These are phyloP conservation scores for Mycosphaerelloides madeirae DNA, from an alignment of 2,329 filamentous ascomycete genomes.

Conservation along the genomic window DNA sequence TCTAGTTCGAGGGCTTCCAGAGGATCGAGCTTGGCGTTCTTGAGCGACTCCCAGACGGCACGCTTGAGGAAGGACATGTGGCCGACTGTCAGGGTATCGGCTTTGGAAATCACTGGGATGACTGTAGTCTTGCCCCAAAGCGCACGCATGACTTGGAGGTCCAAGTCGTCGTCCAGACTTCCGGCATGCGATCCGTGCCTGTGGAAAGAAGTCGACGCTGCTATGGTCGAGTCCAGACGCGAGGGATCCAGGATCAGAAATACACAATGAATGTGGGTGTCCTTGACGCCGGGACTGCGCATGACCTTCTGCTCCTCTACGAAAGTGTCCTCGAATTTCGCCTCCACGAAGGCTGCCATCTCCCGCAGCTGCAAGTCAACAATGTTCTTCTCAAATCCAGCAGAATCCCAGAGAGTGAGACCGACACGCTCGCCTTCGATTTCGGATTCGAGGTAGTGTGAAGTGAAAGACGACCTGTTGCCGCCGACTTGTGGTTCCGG, in stretches of 20 bases:
- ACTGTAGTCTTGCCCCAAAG: slow-evolving; percentile 92
- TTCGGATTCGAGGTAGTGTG: slow-evolving; percentile 89
- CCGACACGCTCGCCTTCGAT: slow-evolving; percentile 89
- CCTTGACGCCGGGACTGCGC: slow-evolving; percentile 83
- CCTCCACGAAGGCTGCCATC: slow-evolving; percentile 88
- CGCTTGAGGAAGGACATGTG: slow-evolving; percentile 93
- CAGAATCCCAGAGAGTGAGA: slow-evolving; percentile 92
- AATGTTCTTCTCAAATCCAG: slow-evolving; percentile 88
- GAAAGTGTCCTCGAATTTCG: slow-evolving; percentile 97
- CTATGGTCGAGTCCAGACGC: slow-evolving; percentile 67
- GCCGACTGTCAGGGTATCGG: slow-evolving; percentile 89
- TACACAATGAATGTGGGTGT: slow-evolving; percentile 95
- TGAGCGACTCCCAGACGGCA: slow-evolving; percentile 82
- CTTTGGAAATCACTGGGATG: slow-evolving; percentile 92
- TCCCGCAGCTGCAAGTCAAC: slow-evolving; percentile 91
- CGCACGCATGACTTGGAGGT: slow-evolving; percentile 81
- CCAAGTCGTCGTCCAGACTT: slow-evolving; percentile 73
- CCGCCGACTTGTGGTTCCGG: slow-evolving; percentile 13
- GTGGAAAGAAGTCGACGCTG: slow-evolving; percentile 11
- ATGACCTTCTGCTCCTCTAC: slow-evolving; percentile 96
- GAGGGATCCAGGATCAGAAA: slow-evolving; percentile 87
- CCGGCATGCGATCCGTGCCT: slow-evolving; percentile 12
- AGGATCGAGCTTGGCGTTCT: slow-evolving; percentile 80
- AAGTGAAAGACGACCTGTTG: slow-evolving; percentile 59
- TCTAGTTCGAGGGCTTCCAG: slow-evolving; percentile 81